Base-by-base conservation (phyloP, 1,284 basidiomycete genomes). In the Heterobasidion occidentale region DNA sequence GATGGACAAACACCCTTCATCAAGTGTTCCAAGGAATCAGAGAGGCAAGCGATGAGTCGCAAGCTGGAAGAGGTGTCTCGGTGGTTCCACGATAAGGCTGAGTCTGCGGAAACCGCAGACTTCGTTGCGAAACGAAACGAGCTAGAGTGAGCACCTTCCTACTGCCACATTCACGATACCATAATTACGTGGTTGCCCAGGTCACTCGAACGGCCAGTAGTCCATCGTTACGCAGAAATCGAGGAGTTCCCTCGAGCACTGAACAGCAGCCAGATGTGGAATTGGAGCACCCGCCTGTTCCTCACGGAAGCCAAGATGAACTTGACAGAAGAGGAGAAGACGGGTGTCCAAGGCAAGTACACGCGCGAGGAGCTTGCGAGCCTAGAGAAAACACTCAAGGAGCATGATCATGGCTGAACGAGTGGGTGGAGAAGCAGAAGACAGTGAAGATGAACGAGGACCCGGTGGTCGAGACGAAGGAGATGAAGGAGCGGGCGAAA, bases 51-150 rank as follows among this genome's bases (percentile, higher is more conserved):
- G 17, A 81, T 99, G 56, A 68, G 74, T 7, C 76, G 79, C 54
- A 82, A 84, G 65, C 74, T 92, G 5, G 80, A 85, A 19, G 84
- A 88, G 55, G 83, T 89, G 0, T 84, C 88, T 59, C 71, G 75
- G 20, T 99, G 95, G 96, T 75, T 99, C 61, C 79, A 84, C 64
- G 92, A 94, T 44, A 77, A 88, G 55, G 93, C 86, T n/a, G 95
- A 98, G 64, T 71, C 78, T 12, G 95, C 96, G 1, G 83, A 88
- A 54, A 90, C 86, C 11, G 78, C 77, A 19, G 81, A 86, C 52
- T 78, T 96, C 58, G 74, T 85, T 61, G 80, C 84, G 60, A 90
- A 92, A 69, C 82, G 90, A 52, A 78, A 80, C 45, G 83, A 79
- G 14, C 72, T 98, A 19, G 93, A 97, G 91, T 94, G 65, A 71